These are phyloP conservation scores for Neostapfia colusana DNA, from an alignment of 176 grass and related monocot species.

Conservation along the genomic window DNA sequence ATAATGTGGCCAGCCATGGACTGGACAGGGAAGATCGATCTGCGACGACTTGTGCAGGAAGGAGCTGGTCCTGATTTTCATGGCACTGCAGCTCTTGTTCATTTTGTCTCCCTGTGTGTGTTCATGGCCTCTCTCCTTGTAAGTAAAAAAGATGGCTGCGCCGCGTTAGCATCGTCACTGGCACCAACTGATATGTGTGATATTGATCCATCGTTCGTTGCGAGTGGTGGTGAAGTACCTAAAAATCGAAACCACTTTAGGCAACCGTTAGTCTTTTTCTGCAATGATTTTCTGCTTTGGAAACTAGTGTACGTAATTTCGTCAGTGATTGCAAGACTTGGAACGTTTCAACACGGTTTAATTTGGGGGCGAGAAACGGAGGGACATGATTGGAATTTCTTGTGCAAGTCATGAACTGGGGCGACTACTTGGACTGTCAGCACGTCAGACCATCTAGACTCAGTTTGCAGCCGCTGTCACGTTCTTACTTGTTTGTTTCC, in stretches of 20 bases:
- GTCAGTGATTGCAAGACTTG: conserved; percentile 34
- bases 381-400: conserved; percentile 30
- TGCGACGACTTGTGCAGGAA: not conserved
- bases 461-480: too few relatives aligned
- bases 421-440: conserved; percentile 15
- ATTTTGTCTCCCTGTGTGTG: not conserved
- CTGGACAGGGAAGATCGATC: conserved; percentile 34
- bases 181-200: too few relatives aligned
- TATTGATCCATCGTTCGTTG: too few relatives aligned
- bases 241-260: conserved; percentile 35
- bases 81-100: not conserved
- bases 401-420: conserved; percentile 31
- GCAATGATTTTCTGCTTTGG: conserved; percentile 36
- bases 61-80: conserved; percentile 34
- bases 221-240: conserved; percentile 31
- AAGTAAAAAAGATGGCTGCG: not conserved
- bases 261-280: not conserved
- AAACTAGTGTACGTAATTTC: conserved; percentile 37
- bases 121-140: not conserved
- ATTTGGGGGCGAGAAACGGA: conserved; percentile 27
- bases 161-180: not conserved
- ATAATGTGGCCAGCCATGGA: conserved; percentile 21
- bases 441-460: conserved; percentile 21
- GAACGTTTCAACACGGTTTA: conserved; percentile 57
- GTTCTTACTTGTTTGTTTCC: too few relatives aligned